Evolutionary conservation across 805 yeast species (phyloP).

Genomic region (Ogataea thermomethanolica): DNA sequence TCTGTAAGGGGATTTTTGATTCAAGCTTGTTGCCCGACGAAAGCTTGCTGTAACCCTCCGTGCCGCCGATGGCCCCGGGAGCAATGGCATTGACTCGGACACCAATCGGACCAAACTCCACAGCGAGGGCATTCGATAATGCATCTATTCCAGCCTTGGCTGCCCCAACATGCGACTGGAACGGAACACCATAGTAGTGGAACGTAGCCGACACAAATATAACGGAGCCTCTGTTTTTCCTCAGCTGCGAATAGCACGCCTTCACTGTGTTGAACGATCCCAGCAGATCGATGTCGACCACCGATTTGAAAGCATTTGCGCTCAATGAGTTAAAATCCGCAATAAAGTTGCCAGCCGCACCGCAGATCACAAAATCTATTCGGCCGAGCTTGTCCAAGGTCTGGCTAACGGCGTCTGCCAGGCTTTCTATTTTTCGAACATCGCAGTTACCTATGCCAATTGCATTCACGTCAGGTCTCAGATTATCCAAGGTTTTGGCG

Average conservation of each 20-base stretch:
- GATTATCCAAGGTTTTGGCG: constrained; percentile 58
- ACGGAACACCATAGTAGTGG: constrained; percentile 85
- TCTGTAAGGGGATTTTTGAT: constrained; percentile 57
- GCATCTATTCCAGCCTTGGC: constrained; percentile 97
- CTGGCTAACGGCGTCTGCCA: constrained; percentile 58
- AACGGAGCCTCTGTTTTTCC: constrained; percentile 63
- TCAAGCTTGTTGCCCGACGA: constrained; percentile 40
- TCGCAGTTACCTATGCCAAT: constrained; percentile 71
- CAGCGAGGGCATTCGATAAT: constrained; percentile 75
- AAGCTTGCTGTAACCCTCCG: constrained; percentile 80
- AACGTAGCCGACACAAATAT: constrained; percentile 85
- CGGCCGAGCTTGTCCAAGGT: constrained; percentile 70
- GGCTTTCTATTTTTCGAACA: constrained; percentile 65
- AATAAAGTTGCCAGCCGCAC: constrained; percentile 94
- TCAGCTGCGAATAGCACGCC: constrained; percentile 67
- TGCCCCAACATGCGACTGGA: constrained; percentile 88
- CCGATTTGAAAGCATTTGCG: constrained; percentile 84
- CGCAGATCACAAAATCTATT: constrained; percentile 86
- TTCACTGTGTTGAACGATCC: constrained; percentile 90
- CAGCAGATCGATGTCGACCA: constrained; percentile 77
- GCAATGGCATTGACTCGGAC: constrained; percentile 81
- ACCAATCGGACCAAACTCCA: constrained; percentile 89
- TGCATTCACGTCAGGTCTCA: constrained; percentile 62
- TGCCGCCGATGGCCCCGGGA: constrained; percentile 85
- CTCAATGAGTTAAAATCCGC: constrained; percentile 75